These are phyloP conservation scores for Shiraia sp. DNA, from an alignment of 2,329 filamentous ascomycete genomes.

Conservation along the genomic window DNA sequence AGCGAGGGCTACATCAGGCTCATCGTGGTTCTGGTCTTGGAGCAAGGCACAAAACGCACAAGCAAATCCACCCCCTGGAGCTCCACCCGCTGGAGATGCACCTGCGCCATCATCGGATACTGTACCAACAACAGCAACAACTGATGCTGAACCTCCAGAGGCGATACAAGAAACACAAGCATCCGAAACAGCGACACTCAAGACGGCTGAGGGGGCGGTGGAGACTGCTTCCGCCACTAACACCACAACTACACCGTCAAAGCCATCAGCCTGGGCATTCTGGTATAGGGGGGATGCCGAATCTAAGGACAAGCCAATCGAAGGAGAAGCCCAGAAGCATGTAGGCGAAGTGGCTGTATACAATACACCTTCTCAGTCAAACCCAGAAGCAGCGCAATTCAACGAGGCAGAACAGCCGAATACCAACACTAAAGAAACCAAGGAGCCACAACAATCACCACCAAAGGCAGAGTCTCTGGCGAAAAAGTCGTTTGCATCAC, in stretches of 20 bases:
- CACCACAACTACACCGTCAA: conserved; percentile 46
- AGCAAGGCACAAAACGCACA: conserved; percentile 51
- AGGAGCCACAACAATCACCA: conserved; percentile 18
- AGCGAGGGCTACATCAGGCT: conserved; percentile 25
- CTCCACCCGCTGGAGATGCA: conserved; percentile 9
- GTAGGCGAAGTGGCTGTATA: conserved; percentile 56
- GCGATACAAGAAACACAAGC: conserved; percentile 2
- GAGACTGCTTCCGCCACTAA: conserved; percentile 10
- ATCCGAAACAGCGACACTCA: conserved; percentile 10
- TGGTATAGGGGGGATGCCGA: conserved; percentile 67
- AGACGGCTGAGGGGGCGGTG: conserved; percentile 2
- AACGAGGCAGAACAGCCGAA: conserved; percentile 47
- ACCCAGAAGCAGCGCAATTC: conserved; percentile 56
- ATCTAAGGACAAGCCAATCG: conserved; percentile 58
- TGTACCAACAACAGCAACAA: conserved; percentile 11
- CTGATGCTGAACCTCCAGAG: neutral
- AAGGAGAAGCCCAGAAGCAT: conserved; percentile 60
- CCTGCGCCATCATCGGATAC: conserved; percentile 8
- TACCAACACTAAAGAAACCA: conserved; percentile 20
- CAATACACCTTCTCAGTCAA: conserved; percentile 54
- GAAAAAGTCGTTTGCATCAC: conserved; percentile 36
- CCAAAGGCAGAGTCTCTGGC: conserved; percentile 22
- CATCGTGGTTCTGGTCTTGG: conserved; percentile 57
- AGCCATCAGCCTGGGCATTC: conserved; percentile 74
- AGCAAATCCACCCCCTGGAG: conserved; percentile 26